Evolutionary conservation across 495 filamentous ascomycete genomes (phyloP), one percentile per base, ranked within the genome.

Genomic region (Choiromyces venosus): DNA sequence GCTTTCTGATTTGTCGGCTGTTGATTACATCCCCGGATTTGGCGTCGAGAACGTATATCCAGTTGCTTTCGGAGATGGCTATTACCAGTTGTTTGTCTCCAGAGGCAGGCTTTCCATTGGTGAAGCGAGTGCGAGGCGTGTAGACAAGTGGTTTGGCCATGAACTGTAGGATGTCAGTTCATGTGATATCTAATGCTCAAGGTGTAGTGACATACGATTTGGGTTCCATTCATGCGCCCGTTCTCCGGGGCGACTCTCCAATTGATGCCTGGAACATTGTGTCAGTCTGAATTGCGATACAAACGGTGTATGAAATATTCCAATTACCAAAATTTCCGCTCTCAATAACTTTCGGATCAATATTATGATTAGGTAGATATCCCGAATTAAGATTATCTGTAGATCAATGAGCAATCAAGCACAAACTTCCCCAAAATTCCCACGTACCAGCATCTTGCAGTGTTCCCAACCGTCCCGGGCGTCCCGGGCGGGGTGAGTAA

Each of bases 11-110:
- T 44, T 77, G 76, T 56, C 73, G 70, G 18, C 40, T 76, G n/a
- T 70, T 74, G 44, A 66, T 39, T 7, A 81, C 56, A 16, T 73
- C 76, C 33, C 82, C 82, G 66, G 76, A 82, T 16, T 74, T 77
- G 1, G 80, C 81, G 66, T 83, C 80, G 65, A 83, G 71, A 16
- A 80, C 71, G 65, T 82, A 82, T 40, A 82, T 79, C 66, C 78
- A 73, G 65, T 82, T 83, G 40, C 73, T 76, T 71, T 80, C 80
- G 36, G 78, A 80, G 18, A 80, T 78, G 56, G 76, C 76, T 65
- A 81, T 76, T 35, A 78, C 78, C 44, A 80, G 71, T 74, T 83
- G 79, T 18, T 73, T 73, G 29, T 79, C 81, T 2, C 42, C 72
- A 3, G 46, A 8, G 33, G 36, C 33, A 72, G 61, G 64, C 21